Conservation (phyloP, 371 early-diverging fungal genomes). For the Fennellomyces sp. region DNA sequence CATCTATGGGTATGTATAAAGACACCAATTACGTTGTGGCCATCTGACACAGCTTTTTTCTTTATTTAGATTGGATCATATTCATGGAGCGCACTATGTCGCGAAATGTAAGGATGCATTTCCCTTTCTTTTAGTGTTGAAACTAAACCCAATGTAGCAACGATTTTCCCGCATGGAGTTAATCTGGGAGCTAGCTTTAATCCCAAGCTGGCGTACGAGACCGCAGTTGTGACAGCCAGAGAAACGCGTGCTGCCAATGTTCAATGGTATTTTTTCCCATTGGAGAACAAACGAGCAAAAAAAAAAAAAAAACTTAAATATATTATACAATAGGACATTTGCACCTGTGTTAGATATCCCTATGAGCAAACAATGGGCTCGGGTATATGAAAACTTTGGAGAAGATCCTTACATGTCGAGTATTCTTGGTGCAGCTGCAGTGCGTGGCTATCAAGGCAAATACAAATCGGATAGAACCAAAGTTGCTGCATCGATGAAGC, state of each 20-base stretch:
- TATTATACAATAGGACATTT: slow-evolving; percentile 55
- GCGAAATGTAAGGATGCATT: slow-evolving; percentile 33
- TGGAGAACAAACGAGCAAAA: neutral
- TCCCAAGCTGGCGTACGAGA: slow-evolving; percentile 46
- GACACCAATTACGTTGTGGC: too few relatives aligned
- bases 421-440: slow-evolving; percentile 54
- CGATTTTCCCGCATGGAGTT: slow-evolving; percentile 58
- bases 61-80: slow-evolving; percentile 54
- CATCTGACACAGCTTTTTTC: neutral
- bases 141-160: slow-evolving; percentile 27
- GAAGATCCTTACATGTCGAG: slow-evolving; percentile 64
- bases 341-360: slow-evolving; percentile 68
- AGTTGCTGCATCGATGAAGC: slow-evolving; percentile 62
- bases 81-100: slow-evolving; percentile 72
- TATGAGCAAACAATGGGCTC: slow-evolving; percentile 71
- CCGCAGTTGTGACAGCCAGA: slow-evolving; percentile 52
- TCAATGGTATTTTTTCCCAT: slow-evolving; percentile 28
- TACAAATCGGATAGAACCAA: slow-evolving; percentile 57
- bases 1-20: slow-evolving; percentile 44
- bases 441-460: slow-evolving; percentile 69
- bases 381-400: slow-evolving; percentile 63
- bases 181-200: slow-evolving; percentile 57
- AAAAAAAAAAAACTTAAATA: slow-evolving; percentile 15
- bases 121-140: neutral
- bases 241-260: slow-evolving; percentile 48